Conservation (phyloP, 192 early-diverging fungal species). For the Kickxella alabastrina region DNA sequence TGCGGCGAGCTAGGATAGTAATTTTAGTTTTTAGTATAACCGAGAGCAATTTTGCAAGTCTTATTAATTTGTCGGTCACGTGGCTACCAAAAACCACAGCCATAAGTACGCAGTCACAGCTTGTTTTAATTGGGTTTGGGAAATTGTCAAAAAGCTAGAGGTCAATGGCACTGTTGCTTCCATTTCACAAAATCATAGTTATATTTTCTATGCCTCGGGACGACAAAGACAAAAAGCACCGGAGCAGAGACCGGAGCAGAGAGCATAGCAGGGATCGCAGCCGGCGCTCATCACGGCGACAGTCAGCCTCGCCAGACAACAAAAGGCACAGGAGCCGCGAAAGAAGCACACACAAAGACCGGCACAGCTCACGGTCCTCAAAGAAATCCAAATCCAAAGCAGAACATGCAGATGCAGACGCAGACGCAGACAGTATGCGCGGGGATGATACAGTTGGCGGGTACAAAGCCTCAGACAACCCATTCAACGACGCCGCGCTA, state of each 20-base stretch:
- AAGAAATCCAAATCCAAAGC: not conserved
- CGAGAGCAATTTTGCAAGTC: no score
- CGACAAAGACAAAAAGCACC: slow-evolving; percentile 3
- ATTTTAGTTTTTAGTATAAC: no score
- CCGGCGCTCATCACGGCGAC: slow-evolving; percentile 1
- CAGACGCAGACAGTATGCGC: not conserved
- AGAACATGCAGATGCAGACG: not conserved
- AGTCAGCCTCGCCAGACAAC: slow-evolving; percentile 6
- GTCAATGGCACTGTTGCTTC: no score
- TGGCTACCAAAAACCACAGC: no score
- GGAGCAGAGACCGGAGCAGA: slow-evolving; percentile 9
- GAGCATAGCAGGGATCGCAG: slow-evolving; percentile 1
- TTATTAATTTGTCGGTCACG: no score
- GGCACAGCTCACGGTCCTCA: not conserved
- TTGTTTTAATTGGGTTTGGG: no score
- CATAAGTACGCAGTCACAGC: no score
- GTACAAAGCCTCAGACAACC: slow-evolving; percentile 75
- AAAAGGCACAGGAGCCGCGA: slow-evolving; percentile 2
- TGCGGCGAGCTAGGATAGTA: no score
- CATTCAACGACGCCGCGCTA: slow-evolving; percentile 76
- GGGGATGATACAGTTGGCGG: not conserved
- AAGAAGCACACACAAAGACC: slow-evolving; percentile 3
- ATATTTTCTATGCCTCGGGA: slow-evolving; percentile 17
- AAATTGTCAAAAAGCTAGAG: no score
- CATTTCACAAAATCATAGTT: no score